phyloP scores from a whole-genome alignment of 306 rosid genomes.

The Elaeagnus macrophylla region DNA sequence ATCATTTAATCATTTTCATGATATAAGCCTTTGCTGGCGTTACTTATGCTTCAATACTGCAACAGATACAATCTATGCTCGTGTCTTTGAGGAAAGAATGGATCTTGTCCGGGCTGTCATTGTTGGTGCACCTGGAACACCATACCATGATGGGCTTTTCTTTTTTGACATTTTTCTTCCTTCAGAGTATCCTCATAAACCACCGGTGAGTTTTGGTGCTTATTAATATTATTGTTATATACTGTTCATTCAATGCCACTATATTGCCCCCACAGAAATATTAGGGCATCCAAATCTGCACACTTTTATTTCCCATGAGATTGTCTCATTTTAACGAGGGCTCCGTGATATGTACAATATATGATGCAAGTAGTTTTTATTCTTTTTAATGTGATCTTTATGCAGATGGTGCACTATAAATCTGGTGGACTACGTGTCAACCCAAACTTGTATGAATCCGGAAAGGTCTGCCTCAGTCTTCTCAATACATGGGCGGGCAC shows the following conservation, averaged over 20 bases:
- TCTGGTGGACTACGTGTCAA: constrained; percentile 85
- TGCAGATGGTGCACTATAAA: constrained; percentile 77
- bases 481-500: constrained; percentile 85
- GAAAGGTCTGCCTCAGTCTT: constrained; percentile 90
- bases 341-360: background rate
- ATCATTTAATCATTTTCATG: constrained; percentile 1
- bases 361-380: constrained; percentile 13
- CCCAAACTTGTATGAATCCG: constrained; percentile 90
- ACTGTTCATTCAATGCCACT: background rate
- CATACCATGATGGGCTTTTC: constrained; percentile 89
- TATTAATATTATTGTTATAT: constrained; percentile 9
- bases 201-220: constrained; percentile 66
- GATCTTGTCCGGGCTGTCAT: constrained; percentile 81
- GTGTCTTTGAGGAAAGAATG: constrained; percentile 81
- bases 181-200: constrained; percentile 68
- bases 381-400: background rate
- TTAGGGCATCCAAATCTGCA: background rate
- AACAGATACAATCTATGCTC: constrained; percentile 77
- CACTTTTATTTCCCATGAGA: background rate
- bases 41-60: constrained; percentile 11
- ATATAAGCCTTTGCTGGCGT: constrained; percentile 2
- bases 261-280: background rate
- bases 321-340: background rate
- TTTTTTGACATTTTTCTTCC: constrained; percentile 85
- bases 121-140: constrained; percentile 92